Conservation (phyloP, 768 basidiomycete species). For the Suillus americanus region DNA sequence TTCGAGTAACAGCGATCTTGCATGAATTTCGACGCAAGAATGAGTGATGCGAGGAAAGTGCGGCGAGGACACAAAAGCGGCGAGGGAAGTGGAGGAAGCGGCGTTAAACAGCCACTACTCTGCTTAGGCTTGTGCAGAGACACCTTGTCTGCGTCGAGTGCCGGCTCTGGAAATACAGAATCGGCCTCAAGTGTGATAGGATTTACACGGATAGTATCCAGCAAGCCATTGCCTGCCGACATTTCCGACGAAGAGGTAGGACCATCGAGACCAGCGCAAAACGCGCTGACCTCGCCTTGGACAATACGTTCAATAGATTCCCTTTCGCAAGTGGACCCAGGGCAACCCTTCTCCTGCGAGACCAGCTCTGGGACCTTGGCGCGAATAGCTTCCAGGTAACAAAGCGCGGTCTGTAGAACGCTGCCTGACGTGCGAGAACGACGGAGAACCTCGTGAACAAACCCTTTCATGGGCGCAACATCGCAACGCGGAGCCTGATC, state of each 20-base stretch:
- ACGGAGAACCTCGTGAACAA: conserved; percentile 86
- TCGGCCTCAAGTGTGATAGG: conserved; percentile 25
- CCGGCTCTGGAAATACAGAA: conserved; percentile 20
- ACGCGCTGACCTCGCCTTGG: conserved; percentile 39
- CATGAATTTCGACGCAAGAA: conserved; percentile 89
- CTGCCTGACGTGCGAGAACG: conserved; percentile 83
- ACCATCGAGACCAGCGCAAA: conserved; percentile 35
- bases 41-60: conserved; percentile 84
- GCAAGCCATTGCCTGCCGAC: conserved; percentile 23
- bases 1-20: conserved; percentile 95
- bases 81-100: conserved; percentile 58
- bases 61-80: conserved; percentile 87
- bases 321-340: conserved; percentile 40
- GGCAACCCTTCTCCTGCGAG: conserved; percentile 45
- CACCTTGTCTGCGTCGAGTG: conserved; percentile 12
- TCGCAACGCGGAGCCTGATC: conserved; percentile 26
- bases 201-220: conserved; percentile 46
- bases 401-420: conserved; percentile 84
- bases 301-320: conserved; percentile 44
- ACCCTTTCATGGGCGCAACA: conserved; percentile 64
- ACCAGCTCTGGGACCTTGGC: conserved; percentile 65
- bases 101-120: conserved; percentile 23
- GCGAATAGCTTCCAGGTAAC: conserved; percentile 86
- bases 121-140: conserved; percentile 14
- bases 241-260: conserved; percentile 10